Evolutionary conservation across 2,329 filamentous ascomycete species (phyloP).

Genomic region (Rhynchosporium agropyri): DNA sequence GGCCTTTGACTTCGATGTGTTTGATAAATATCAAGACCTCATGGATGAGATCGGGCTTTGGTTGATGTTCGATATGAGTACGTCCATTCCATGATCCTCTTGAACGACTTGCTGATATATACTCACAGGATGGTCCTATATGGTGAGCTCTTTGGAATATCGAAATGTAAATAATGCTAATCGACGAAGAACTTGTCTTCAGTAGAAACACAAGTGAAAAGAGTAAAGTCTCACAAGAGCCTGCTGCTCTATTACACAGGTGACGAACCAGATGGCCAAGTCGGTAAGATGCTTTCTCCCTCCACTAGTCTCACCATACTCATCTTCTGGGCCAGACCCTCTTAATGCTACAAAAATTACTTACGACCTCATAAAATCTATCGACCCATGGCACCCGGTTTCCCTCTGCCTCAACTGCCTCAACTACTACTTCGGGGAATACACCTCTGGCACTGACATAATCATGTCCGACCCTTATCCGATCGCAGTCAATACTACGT

Average conservation of each 20-base stretch:
- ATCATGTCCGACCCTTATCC: conserved; percentile 54
- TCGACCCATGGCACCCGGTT: conserved; percentile 55
- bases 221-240: conserved; percentile 37
- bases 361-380: conserved; percentile 47
- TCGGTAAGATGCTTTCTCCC: conserved; percentile 12
- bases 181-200: conserved; percentile 36
- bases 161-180: background rate
- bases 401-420: conserved; percentile 53
- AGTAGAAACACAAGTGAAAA: conserved; percentile 40
- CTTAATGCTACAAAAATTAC: conserved; percentile 48
- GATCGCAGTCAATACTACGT: conserved; percentile 50
- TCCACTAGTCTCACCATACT: background rate
- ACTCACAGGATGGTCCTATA: conserved; percentile 24
- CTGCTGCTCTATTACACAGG: conserved; percentile 57
- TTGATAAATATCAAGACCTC: conserved; percentile 45
- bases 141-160: background rate
- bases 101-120: conserved; percentile 4
- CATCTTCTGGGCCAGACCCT: conserved; percentile 33
- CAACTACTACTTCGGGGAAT: conserved; percentile 53
- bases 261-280: conserved; percentile 50
- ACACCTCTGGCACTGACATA: conserved; percentile 53
- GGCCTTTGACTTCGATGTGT: conserved; percentile 41
- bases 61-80: conserved; percentile 47
- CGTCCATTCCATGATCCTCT: conserved; percentile 45
- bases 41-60: conserved; percentile 48